A percentile compares a stretch with the other conserved stretches of the same genome.
Evolutionary conservation across 2,329 filamentous ascomycete species (phyloP).

Genomic region (Penicillium sp.): DNA sequence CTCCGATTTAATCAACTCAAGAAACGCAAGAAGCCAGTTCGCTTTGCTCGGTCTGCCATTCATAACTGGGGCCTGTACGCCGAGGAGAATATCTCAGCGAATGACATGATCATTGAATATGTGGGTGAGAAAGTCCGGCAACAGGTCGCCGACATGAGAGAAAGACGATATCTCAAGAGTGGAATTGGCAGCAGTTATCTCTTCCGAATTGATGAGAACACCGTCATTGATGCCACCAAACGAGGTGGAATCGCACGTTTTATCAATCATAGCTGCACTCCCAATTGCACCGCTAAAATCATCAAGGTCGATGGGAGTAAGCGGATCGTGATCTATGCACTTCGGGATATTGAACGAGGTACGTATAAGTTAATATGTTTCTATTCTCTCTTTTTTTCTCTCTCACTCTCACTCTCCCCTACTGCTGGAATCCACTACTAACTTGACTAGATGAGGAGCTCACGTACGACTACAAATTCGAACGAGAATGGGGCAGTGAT

Average conservation of each 20-base stretch:
- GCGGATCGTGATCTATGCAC: slow-evolving; percentile 96
- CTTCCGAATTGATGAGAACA: slow-evolving; percentile 97
- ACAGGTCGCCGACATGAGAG: slow-evolving; percentile 94
- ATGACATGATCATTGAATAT: slow-evolving; percentile 99
- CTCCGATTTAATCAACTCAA: slow-evolving; percentile 98
- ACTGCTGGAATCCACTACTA: slow-evolving; percentile 16
- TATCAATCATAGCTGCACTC: slow-evolving; percentile 97
- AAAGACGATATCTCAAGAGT: slow-evolving; percentile 89
- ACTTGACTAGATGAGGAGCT: slow-evolving; percentile 81
- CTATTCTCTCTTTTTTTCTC: background rate
- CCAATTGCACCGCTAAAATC: slow-evolving; percentile 98
- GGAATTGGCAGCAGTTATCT: slow-evolving; percentile 97
- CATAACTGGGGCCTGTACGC: slow-evolving; percentile 99
- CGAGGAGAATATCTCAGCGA: slow-evolving; percentile 93
- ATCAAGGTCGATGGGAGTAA: slow-evolving; percentile 98
- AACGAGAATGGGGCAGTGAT: slow-evolving; percentile 90
- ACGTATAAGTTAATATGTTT: slow-evolving; percentile 47
- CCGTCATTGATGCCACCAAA: slow-evolving; percentile 96
- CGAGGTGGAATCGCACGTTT: slow-evolving; percentile 97
- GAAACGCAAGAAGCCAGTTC: slow-evolving; percentile 98
- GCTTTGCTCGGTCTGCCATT: slow-evolving; percentile 95
- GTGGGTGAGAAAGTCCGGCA: slow-evolving; percentile 97
- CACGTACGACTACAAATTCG: slow-evolving; percentile 99
- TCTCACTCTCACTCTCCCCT: background rate
- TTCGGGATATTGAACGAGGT: slow-evolving; percentile 94